A percentile compares a stretch with the other conserved stretches of the same genome.
Conservation (phyloP, 768 basidiomycete species). For the Kwoniella pini region DNA sequence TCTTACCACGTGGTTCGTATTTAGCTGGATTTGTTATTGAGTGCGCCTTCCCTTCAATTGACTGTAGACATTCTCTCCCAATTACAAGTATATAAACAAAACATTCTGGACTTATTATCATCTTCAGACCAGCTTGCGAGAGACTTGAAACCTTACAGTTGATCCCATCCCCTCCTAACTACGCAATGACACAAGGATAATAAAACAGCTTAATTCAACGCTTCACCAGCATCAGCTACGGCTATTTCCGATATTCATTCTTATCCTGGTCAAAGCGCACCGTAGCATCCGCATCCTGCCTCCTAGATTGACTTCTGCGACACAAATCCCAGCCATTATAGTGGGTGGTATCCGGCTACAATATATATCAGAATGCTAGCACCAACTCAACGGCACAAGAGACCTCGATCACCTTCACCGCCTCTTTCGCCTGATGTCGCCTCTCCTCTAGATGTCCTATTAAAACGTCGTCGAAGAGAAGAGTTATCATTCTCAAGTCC, state of each 20-base stretch:
- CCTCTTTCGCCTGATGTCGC: slow-evolving; percentile 22
- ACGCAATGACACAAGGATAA: not conserved
- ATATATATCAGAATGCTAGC: slow-evolving; percentile 10
- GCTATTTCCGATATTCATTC: not conserved
- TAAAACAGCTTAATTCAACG: not conserved
- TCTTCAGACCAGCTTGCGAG: not conserved
- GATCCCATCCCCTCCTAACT: not conserved
- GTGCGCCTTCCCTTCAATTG: no score
- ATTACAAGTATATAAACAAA: no score
- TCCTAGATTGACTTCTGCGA: no score
- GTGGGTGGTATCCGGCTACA: not conserved
- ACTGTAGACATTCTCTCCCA: no score
- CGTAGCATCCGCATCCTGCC: no score
- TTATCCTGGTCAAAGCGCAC: not conserved
- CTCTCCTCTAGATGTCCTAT: slow-evolving; percentile 40
- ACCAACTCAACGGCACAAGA: slow-evolving; percentile 20
- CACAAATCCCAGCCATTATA: no score
- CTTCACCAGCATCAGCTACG: not conserved
- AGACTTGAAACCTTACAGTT: not conserved
- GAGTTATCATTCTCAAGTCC: slow-evolving; percentile 12
- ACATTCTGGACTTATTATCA: not conserved
- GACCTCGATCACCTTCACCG: slow-evolving; percentile 30
- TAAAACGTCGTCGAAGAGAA: slow-evolving; percentile 38
- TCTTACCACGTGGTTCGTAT: not conserved
- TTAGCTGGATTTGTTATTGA: no score